Evolutionary conservation across 2,329 filamentous ascomycete genomes (phyloP), one percentile per base, ranked within the genome.

Genomic region (Cercospora janseana): DNA sequence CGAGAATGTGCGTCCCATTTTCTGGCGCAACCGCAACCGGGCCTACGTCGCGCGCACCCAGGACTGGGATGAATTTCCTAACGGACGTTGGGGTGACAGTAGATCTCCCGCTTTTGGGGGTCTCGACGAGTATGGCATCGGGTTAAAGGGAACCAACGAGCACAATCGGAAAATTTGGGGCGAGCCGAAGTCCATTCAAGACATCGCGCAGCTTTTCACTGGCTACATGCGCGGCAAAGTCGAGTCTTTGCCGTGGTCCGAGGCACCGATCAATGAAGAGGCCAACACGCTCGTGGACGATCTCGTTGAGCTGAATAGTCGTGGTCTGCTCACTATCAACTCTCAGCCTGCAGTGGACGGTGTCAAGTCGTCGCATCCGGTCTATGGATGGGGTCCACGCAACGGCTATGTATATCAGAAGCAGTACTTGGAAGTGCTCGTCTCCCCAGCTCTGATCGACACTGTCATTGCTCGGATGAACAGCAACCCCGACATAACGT

Each of bases 341-440:
- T 97, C 93, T 1, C 93, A 98, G 72, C 93, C 93, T 28, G 88
- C 93, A 26, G 88, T 98, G 42, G 86, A 96, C 63, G 90, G 92
- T 28, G 87, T 85, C 56, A 92, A 90, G 70, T 97, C 91, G 0
- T 87, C 84, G 3, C 82, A 98, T 66, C 82, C 88, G 0, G 77
- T 94, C 5, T 86, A 94, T 69, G 93, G 93, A 49, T 98, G 93
- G 93, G 93, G 93, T 9, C 93, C 93, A 3, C 79, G 83, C 55
- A 95, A 95, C 62, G 93, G 93, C 52, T 98, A 95, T 66, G 93
- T 97, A 48, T 98, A 97, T 71, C 93, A 98, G 69, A 98, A 98
- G 75, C 88, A 92, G 4, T 98, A 98, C 68, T 79, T 98, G 2
- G 93, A 98, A 70, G 80, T 98, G 21, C 77, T 98, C 2, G 83